A percentile compares a stretch with the other conserved stretches of the same genome.
Conservation (phyloP, 768 basidiomycete genomes). For the Leccinum olivaceopallidum region DNA sequence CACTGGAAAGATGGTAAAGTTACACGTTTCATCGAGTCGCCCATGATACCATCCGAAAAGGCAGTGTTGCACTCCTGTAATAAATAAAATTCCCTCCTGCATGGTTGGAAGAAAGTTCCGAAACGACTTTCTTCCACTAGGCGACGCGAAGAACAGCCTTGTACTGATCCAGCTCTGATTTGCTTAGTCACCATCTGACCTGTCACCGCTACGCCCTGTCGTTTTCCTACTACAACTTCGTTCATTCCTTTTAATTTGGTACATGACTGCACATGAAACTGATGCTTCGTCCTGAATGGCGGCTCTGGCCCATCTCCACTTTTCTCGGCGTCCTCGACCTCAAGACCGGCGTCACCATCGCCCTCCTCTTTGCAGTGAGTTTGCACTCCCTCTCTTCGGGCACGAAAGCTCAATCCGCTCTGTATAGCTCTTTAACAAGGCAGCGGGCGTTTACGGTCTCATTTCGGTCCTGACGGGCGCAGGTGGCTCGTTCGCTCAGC, state of each 20-base stretch:
- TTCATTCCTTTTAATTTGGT: conserved; percentile 15
- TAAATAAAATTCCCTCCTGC: too few relatives aligned
- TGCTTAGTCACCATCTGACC: neutral
- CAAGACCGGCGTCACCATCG: conserved; percentile 89
- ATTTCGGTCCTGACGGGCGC: conserved; percentile 89
- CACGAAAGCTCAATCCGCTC: conserved; percentile 12
- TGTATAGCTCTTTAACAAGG: conserved; percentile 87
- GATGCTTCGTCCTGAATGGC: conserved; percentile 80
- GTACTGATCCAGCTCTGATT: too few relatives aligned
- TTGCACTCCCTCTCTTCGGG: neutral
- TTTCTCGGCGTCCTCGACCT: conserved; percentile 89
- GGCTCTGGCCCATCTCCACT: conserved; percentile 77
- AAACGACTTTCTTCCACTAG: too few relatives aligned
- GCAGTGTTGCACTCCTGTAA: too few relatives aligned
- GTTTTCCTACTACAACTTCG: neutral
- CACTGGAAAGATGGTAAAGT: too few relatives aligned
- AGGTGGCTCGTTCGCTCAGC: conserved; percentile 90
- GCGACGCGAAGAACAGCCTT: too few relatives aligned
- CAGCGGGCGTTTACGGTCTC: conserved; percentile 95
- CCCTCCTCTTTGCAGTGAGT: conserved; percentile 86
- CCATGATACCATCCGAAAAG: too few relatives aligned
- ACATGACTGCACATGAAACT: conserved; percentile 64
- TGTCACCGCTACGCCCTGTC: neutral
- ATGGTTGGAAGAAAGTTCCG: too few relatives aligned
- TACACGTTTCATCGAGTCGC: too few relatives aligned